Percentiles rank a stretch among this genome's conserved stretches.
phyloP scores from a whole-genome alignment of 495 filamentous ascomycete species.

The Aspergillus ostianus region DNA sequence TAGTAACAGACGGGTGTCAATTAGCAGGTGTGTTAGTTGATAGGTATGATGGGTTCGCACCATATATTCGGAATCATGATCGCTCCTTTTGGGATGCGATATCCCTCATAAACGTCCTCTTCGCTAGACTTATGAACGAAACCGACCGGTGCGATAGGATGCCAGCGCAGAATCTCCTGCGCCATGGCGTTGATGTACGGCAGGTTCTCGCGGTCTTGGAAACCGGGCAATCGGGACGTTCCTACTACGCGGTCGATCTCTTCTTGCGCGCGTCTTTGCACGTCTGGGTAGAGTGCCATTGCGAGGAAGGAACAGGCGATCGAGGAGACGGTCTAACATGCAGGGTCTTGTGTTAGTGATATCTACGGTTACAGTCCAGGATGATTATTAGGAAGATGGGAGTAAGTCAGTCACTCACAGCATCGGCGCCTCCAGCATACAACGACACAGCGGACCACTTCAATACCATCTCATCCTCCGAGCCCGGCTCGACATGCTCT shows the following conservation, averaged over 20 bases:
- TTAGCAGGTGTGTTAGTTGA: not conserved
- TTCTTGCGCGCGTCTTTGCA: conserved; percentile 48
- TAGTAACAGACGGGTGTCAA: not conserved
- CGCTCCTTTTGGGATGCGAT: conserved; percentile 45
- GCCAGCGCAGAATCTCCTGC: conserved; percentile 46
- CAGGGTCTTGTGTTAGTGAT: not conserved
- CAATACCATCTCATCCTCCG: conserved; percentile 26
- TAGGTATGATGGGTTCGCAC: conserved; percentile 17
- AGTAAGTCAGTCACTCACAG: conserved; percentile 5
- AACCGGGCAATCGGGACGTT: conserved; percentile 26
- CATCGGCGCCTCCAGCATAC: conserved; percentile 56
- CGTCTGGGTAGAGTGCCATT: conserved; percentile 41
- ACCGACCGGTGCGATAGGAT: conserved; percentile 38
- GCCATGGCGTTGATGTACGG: conserved; percentile 47
- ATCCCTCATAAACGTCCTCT: conserved; percentile 45
- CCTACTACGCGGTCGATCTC: conserved; percentile 56
- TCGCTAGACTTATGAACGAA: conserved; percentile 54
- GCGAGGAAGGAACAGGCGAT: conserved; percentile 36
- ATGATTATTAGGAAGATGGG: not conserved
- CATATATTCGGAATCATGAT: conserved; percentile 38
- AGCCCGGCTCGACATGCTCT: conserved; percentile 6
- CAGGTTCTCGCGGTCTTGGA: conserved; percentile 30
- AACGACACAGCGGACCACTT: conserved; percentile 48
- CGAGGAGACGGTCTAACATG: conserved; percentile 28
- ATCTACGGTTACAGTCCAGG: not conserved